Conservation (phyloP, 495 filamentous ascomycete species). For the Penicillium malachiteum region DNA sequence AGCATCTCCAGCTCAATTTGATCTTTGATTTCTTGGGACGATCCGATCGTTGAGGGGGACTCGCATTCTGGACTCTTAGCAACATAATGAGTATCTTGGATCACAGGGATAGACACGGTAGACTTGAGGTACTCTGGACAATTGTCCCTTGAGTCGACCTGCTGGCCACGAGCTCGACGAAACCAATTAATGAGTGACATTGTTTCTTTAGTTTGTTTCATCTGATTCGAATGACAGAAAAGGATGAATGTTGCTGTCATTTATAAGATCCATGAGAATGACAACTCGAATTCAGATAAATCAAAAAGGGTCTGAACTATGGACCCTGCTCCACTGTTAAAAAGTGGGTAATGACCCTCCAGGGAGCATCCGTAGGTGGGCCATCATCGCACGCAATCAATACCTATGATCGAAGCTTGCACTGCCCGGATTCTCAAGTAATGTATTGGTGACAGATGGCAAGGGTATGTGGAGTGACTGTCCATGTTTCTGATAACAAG, state of each 20-base stretch:
- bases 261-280: constrained; percentile 6
- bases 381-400: constrained; percentile 12
- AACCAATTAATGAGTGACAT: constrained; percentile 20
- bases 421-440: neutral
- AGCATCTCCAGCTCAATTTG: constrained; percentile 19
- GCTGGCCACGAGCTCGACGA: constrained; percentile 13
- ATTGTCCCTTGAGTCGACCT: constrained; percentile 1
- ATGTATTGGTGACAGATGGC: neutral
- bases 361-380: constrained; percentile 10
- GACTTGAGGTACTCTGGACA: constrained; percentile 18
- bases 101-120: constrained; percentile 21
- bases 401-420: constrained; percentile 2
- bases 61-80: constrained; percentile 7
- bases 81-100: neutral
- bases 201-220: constrained; percentile 4
- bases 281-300: neutral
- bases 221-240: neutral
- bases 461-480: constrained; percentile 1
- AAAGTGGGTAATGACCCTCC: constrained; percentile 12
- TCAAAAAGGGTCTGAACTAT: constrained; percentile 13
- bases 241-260: neutral
- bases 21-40: constrained; percentile 21
- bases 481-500: neutral
- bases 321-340: constrained; percentile 3
- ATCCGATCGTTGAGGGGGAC: constrained; percentile 11